phyloP scores from a whole-genome alignment of 2,329 filamentous ascomycete species.

The Trichoderma arundinaceum region DNA sequence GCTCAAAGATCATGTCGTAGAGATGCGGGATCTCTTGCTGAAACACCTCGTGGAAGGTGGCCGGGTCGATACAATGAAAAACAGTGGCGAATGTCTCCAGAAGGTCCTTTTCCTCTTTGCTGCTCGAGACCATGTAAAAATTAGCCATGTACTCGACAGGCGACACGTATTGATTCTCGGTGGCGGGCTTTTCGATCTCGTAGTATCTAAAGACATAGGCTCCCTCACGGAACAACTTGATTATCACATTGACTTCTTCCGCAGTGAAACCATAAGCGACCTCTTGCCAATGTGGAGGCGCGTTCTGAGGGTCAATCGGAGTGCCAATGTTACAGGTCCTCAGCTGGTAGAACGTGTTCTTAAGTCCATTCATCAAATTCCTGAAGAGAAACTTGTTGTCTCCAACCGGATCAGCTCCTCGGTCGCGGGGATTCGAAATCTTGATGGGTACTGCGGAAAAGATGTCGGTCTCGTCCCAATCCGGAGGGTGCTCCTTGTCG shows the following conservation, averaged over 20 bases:
- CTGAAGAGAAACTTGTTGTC: conserved; percentile 99
- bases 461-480: conserved; percentile 98
- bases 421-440: conserved; percentile 86
- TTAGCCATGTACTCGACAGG: conserved; percentile 93
- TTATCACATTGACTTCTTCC: conserved; percentile 94
- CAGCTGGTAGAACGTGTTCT: conserved; percentile 95
- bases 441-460: conserved; percentile 97
- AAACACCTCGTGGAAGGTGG: conserved; percentile 98
- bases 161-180: conserved; percentile 76
- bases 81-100: conserved; percentile 97
- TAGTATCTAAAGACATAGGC: conserved; percentile 98
- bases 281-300: conserved; percentile 90
- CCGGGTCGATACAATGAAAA: conserved; percentile 97
- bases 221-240: conserved; percentile 96
- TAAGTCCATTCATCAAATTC: conserved; percentile 92
- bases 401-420: conserved; percentile 85
- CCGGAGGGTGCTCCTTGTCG: conserved; percentile 78
- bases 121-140: conserved; percentile 91
- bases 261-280: conserved; percentile 96
- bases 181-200: conserved; percentile 78
- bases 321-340: conserved; percentile 82
- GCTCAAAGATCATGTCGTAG: conserved; percentile 97
- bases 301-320: conserved; percentile 75
- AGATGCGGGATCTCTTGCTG: conserved; percentile 95
- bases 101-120: conserved; percentile 95